These are phyloP conservation scores for Dryadomyces quercivorus DNA, from an alignment of 2,329 filamentous ascomycete species.

Conservation along the genomic window DNA sequence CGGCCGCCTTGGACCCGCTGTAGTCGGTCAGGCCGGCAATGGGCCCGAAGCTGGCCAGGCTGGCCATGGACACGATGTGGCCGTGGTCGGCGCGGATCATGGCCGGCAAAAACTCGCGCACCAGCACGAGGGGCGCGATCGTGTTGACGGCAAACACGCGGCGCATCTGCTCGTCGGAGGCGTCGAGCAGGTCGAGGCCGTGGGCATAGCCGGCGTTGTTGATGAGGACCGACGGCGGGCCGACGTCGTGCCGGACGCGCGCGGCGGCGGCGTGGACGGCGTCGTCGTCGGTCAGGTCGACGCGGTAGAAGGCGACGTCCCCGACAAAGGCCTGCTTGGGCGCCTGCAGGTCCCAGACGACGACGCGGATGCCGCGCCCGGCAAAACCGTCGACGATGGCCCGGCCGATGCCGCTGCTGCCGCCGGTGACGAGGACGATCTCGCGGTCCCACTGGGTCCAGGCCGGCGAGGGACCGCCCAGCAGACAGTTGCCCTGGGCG, in stretches of 20 bases:
- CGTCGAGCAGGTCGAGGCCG: constrained; percentile 45
- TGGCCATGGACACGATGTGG: constrained; percentile 60
- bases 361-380: constrained; percentile 52
- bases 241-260: constrained; percentile 41
- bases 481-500: constrained; percentile 4
- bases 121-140: constrained; percentile 42
- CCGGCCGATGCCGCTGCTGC: constrained; percentile 61
- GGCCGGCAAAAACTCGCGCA: constrained; percentile 51
- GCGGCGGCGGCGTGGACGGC: constrained; percentile 39
- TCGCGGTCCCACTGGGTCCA: constrained; percentile 9
- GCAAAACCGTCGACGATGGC: constrained; percentile 53
- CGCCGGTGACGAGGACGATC: constrained; percentile 63
- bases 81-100: constrained; percentile 56
- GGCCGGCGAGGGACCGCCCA: not conserved
- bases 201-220: constrained; percentile 58
- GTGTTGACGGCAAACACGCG: constrained; percentile 63
- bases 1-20: constrained; percentile 51
- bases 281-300: constrained; percentile 51
- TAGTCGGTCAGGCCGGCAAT: constrained; percentile 44
- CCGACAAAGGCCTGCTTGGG: not conserved
- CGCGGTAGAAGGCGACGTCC: constrained; percentile 55
- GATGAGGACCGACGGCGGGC: constrained; percentile 56
- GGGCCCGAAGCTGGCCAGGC: constrained; percentile 46
- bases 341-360: constrained; percentile 54
- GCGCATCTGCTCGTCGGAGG: constrained; percentile 37